Evolutionary conservation across 352 stramenopile genomes (phyloP).

Genomic region (Blastocystis sp.): DNA sequence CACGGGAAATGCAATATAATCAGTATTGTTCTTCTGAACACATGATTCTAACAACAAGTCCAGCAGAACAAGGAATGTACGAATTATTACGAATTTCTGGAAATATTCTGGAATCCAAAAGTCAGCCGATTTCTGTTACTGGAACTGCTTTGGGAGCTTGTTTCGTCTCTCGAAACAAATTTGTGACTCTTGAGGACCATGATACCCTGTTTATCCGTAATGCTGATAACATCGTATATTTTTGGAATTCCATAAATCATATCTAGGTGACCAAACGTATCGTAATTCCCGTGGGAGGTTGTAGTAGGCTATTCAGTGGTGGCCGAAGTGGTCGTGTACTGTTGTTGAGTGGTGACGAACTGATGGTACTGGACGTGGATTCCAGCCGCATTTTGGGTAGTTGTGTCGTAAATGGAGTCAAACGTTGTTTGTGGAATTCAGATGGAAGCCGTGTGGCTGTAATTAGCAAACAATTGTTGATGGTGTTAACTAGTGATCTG

Average conservation of each 20-base stretch:
- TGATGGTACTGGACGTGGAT: slow-evolving; percentile 95
- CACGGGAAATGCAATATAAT: slow-evolving; percentile 88
- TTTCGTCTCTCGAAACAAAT: slow-evolving; percentile 94
- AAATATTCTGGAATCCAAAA: slow-evolving; percentile 68
- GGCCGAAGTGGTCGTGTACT: slow-evolving; percentile 88
- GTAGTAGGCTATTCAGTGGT: slow-evolving; percentile 79
- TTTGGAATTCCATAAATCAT: neutral
- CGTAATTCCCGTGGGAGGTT: slow-evolving; percentile 69
- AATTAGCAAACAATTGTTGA: slow-evolving; percentile 82
- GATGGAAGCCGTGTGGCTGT: slow-evolving; percentile 88
- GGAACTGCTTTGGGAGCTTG: slow-evolving; percentile 85
- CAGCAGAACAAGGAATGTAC: slow-evolving; percentile 90
- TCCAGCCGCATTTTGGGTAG: slow-evolving; percentile 87
- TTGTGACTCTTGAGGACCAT: slow-evolving; percentile 90
- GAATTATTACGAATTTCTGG: slow-evolving; percentile 85
- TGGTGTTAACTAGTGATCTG: neutral
- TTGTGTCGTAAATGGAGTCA: slow-evolving; percentile 87
- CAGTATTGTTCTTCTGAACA: slow-evolving; percentile 84
- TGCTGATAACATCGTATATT: slow-evolving; percentile 25
- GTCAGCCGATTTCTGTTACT: slow-evolving; percentile 82
- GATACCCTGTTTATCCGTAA: slow-evolving; percentile 69
- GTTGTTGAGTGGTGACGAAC: slow-evolving; percentile 88
- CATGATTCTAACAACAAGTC: slow-evolving; percentile 84
- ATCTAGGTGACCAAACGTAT: slow-evolving; percentile 82
- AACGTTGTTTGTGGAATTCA: slow-evolving; percentile 91